phyloP scores from a whole-genome alignment of 306 rosid species.

The Rosa chinensis region DNA sequence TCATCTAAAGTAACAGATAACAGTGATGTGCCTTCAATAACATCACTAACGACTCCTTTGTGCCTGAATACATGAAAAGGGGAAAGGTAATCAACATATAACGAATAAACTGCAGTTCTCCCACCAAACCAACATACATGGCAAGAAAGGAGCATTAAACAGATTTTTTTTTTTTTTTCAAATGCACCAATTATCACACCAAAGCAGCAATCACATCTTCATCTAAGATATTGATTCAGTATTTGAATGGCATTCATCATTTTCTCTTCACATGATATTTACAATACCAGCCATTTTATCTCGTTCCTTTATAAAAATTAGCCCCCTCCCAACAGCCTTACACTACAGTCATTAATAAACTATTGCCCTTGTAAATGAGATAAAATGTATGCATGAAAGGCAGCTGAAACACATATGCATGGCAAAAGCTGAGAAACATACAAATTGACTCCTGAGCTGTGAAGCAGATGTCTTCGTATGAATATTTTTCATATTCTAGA shows the following conservation, averaged over 20 bases:
- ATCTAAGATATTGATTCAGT: background rate
- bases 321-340: background rate
- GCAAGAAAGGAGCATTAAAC: background rate
- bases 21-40: conserved; percentile 63
- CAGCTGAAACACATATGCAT: background rate
- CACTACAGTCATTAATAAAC: background rate
- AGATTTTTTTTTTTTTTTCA: too few species aligned
- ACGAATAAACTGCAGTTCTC: background rate
- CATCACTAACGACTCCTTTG: conserved; percentile 69
- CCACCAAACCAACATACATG: background rate
- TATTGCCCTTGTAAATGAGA: background rate
- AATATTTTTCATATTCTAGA: background rate
- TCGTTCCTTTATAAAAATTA: background rate
- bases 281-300: background rate
- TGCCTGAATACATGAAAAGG: conserved; percentile 55
- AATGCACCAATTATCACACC: background rate
- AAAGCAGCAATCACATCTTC: background rate
- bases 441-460: background rate
- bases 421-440: background rate
- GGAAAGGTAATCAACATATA: background rate
- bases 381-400: background rate
- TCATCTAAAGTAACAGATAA: conserved; percentile 77
- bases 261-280: background rate
- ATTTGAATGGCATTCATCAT: background rate
- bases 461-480: background rate